Evolutionary conservation across 2,329 filamentous ascomycete species (phyloP).

Genomic region (Colletotrichum sp.): DNA sequence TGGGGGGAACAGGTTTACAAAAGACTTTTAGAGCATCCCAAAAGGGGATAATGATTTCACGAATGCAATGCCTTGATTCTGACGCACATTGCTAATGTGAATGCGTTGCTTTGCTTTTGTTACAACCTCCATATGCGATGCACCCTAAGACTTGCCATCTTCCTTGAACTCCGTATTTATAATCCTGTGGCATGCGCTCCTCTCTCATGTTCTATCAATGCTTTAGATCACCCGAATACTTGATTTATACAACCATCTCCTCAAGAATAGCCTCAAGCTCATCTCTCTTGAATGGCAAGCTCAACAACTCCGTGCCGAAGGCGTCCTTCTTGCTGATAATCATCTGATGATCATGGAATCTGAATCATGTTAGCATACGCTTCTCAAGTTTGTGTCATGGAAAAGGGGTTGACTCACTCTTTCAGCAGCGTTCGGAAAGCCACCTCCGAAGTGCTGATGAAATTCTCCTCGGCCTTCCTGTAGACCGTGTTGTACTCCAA

Average conservation of each 20-base stretch:
- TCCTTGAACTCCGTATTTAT: background rate
- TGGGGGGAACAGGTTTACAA: background rate
- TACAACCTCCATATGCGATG: background rate
- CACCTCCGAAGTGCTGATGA: conserved; percentile 96
- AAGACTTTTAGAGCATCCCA: conserved; percentile 6
- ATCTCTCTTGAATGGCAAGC: conserved; percentile 84
- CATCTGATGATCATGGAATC: conserved; percentile 97
- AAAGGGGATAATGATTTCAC: conserved; percentile 2
- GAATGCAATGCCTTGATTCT: conserved; percentile 1
- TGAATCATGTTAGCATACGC: conserved; percentile 31
- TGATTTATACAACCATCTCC: conserved; percentile 61
- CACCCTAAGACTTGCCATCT: background rate
- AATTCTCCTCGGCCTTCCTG: conserved; percentile 94
- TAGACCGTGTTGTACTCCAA: conserved; percentile 93
- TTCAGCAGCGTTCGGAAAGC: conserved; percentile 93
- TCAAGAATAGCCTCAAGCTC: conserved; percentile 90
- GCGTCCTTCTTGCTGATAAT: conserved; percentile 87
- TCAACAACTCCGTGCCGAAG: conserved; percentile 83
- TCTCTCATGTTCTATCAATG: background rate
- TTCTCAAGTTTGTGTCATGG: background rate
- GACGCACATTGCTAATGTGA: background rate
- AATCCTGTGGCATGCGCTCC: background rate
- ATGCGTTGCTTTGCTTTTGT: background rate
- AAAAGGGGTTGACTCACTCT: conserved; percentile 64
- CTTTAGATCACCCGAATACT: background rate